Evolutionary conservation across 164 flowering plant species (phyloP).

Genomic region (Nymphaea thermarum): DNA sequence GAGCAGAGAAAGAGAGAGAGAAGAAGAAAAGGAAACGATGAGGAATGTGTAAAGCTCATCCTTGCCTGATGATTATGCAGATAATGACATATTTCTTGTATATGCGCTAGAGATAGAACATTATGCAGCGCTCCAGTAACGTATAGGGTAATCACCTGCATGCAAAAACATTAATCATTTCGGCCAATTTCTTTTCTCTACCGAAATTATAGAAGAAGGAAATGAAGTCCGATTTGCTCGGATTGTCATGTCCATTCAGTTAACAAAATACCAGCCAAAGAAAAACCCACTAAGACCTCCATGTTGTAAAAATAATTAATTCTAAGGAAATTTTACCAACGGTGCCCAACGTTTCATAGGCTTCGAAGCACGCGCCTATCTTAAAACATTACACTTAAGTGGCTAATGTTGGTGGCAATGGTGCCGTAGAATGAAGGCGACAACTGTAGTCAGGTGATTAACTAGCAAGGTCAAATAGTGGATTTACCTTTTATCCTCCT

Average conservation of each 20-base stretch:
- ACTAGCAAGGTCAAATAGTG: too few relatives aligned
- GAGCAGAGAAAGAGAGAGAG: neutral
- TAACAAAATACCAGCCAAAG: too few relatives aligned
- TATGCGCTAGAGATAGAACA: constrained; percentile 33
- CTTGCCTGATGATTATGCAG: constrained; percentile 66
- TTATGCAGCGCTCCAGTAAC: constrained; percentile 39
- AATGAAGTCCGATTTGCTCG: neutral
- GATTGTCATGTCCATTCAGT: neutral
- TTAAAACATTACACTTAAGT: too few relatives aligned
- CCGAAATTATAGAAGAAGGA: neutral
- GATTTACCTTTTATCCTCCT: too few relatives aligned
- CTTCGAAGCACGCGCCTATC: too few relatives aligned
- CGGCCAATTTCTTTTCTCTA: neutral
- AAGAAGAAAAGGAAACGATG: neutral
- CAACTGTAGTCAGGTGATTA: too few relatives aligned
- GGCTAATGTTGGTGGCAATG: too few relatives aligned
- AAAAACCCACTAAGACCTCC: too few relatives aligned
- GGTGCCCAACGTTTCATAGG: too few relatives aligned
- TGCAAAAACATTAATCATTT: neutral
- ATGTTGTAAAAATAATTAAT: too few relatives aligned
- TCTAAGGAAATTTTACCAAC: too few relatives aligned
- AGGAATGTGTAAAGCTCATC: neutral
- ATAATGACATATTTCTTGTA: constrained; percentile 45
- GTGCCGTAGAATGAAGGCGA: too few relatives aligned
- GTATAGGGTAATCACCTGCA: constrained; percentile 41